These are phyloP conservation scores for Colletotrichum sidae DNA, from an alignment of 2,329 filamentous ascomycete species.

Conservation along the genomic window DNA sequence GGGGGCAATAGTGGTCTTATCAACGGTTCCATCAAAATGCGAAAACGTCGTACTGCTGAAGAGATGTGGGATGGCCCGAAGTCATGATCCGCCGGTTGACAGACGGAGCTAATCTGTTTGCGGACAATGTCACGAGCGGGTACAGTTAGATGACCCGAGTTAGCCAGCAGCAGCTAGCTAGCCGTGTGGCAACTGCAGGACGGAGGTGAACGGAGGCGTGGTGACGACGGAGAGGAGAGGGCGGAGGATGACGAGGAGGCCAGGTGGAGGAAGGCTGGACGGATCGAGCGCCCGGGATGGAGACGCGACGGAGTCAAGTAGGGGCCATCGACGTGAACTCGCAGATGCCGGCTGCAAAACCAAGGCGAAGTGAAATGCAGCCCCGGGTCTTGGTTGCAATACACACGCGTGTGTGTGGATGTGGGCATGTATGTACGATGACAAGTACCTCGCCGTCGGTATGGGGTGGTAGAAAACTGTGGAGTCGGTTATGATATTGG, in stretches of 20 bases:
- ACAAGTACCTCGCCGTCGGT: slow-evolving; percentile 11
- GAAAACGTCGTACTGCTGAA: slow-evolving; percentile 28
- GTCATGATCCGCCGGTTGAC: slow-evolving; percentile 39
- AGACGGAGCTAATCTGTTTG: slow-evolving; percentile 38
- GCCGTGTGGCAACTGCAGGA: slow-evolving; percentile 31
- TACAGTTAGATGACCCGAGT: slow-evolving; percentile 32
- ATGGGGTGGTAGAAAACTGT: slow-evolving; percentile 13
- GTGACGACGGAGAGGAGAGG: slow-evolving; percentile 14
- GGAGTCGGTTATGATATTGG: slow-evolving; percentile 15
- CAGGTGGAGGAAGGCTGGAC: slow-evolving; percentile 19
- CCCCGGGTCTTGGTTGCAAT: slow-evolving; percentile 22
- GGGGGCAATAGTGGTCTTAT: slow-evolving; percentile 34
- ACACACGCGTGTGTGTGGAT: background rate
- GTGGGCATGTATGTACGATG: slow-evolving; percentile 15
- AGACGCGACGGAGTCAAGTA: slow-evolving; percentile 29
- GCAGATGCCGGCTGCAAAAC: slow-evolving; percentile 32
- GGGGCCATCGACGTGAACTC: slow-evolving; percentile 27
- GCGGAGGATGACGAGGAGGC: slow-evolving; percentile 20
- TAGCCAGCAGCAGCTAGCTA: slow-evolving; percentile 29
- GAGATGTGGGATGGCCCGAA: slow-evolving; percentile 35
- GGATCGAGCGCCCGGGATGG: slow-evolving; percentile 21
- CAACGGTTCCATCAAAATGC: slow-evolving; percentile 33
- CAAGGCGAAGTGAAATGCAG: slow-evolving; percentile 27
- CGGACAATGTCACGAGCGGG: slow-evolving; percentile 40
- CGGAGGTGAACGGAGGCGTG: slow-evolving; percentile 20